phyloP scores from a whole-genome alignment of 2,329 filamentous ascomycete species.

The Emergomyces orientalis region DNA sequence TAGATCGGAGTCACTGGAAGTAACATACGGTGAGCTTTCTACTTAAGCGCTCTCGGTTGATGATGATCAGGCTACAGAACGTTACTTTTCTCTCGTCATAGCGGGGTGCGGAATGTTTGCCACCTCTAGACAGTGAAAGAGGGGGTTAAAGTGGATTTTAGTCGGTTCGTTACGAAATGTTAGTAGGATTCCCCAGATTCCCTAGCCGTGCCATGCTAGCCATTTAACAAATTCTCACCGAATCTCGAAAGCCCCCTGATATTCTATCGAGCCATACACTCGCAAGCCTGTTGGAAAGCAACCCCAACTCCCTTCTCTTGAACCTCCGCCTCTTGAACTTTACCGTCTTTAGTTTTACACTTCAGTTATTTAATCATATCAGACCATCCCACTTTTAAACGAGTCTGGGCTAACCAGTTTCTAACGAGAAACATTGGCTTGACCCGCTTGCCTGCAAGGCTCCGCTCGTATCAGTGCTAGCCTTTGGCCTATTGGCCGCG shows the following conservation, averaged over 20 bases:
- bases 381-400: background rate
- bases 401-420: background rate
- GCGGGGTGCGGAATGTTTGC: background rate
- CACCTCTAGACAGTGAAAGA: background rate
- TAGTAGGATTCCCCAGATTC: background rate
- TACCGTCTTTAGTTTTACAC: too few relatives aligned
- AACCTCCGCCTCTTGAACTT: too few relatives aligned
- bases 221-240: background rate
- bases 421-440: background rate
- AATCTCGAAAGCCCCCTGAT: background rate
- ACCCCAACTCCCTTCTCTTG: too few relatives aligned
- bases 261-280: background rate
- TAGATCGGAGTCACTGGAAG: too few relatives aligned
- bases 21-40: too few relatives aligned
- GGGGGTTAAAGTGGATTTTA: background rate
- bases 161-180: background rate
- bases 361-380: too few relatives aligned
- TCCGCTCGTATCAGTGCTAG: background rate
- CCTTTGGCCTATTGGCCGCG: background rate
- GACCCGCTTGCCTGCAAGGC: background rate
- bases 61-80: too few relatives aligned
- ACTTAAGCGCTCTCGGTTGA: too few relatives aligned
- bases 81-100: background rate
- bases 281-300: background rate
- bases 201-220: background rate